These are phyloP conservation scores for Fusarium setosum DNA, from an alignment of 2,329 filamentous ascomycete species.

Conservation along the genomic window DNA sequence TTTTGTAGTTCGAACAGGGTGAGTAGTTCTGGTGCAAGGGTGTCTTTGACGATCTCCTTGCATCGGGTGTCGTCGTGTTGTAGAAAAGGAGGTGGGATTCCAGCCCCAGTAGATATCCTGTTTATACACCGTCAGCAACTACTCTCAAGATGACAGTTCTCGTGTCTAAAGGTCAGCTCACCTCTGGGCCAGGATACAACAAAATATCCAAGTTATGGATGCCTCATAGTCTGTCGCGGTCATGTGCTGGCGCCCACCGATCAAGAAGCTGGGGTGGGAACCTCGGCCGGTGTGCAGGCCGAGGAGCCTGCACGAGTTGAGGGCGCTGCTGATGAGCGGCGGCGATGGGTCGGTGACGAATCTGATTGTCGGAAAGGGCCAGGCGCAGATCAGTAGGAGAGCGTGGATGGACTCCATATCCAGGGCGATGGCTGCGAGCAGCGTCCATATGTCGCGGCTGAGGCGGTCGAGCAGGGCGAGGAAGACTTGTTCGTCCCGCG, in stretches of 20 bases:
- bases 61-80: constrained; percentile 61
- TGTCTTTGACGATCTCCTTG: constrained; percentile 50
- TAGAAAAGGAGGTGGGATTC: constrained; percentile 61
- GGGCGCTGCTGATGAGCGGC: constrained; percentile 58
- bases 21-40: constrained; percentile 57
- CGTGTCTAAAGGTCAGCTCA: constrained; percentile 33
- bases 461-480: constrained; percentile 60
- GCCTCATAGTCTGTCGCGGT: constrained; percentile 63
- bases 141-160: no score
- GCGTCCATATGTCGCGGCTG: constrained; percentile 57
- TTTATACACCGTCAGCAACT: constrained; percentile 9
- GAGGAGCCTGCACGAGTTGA: constrained; percentile 60
- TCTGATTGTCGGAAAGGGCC: constrained; percentile 63
- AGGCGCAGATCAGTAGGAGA: constrained; percentile 62
- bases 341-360: constrained; percentile 63
- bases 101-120: constrained; percentile 54
- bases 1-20: constrained; percentile 60
- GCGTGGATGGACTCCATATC: constrained; percentile 63
- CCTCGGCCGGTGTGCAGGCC: constrained; percentile 65
- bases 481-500: constrained; percentile 55
- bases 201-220: constrained; percentile 63
- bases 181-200: constrained; percentile 64
- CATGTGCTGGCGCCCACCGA: constrained; percentile 56
- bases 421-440: constrained; percentile 56
- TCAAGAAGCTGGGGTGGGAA: constrained; percentile 60